Evolutionary conservation across 352 stramenopile species (phyloP), one percentile per base, ranked within the genome.

Genomic region (Phytophthora idaei): DNA sequence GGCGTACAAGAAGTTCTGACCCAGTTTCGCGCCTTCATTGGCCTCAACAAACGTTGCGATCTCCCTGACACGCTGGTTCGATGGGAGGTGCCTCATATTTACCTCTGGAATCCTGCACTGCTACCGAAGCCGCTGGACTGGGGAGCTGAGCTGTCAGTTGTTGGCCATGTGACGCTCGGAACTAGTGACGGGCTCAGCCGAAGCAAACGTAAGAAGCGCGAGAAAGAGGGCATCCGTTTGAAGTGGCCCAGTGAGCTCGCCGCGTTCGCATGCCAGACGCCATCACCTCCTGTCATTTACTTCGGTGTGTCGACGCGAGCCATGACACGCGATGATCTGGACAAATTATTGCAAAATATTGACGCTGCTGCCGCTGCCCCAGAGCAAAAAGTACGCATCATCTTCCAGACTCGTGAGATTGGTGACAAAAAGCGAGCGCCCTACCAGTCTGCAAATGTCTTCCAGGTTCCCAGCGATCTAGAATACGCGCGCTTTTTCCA

Each of bases 401-500:
- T 89, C 25, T 85, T 89, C 55, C 82, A 90, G 68, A 77, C 61
- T n/a, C 56, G 65, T 2, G 76, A 85, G 34, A 31, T 57, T 9
- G 17, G 37, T 21, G 47, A 58, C 51, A 67, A 65, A 14, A 34
- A 61, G 21, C 49, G 66, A 32, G 3, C 14, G 4, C 48, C 34
- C 6, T 66, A 67, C 51, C 55, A 56, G 41, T 73, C 61, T 36
- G 34, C 52, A 9, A 68, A 67, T 34, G 68, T 79, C 17, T 64
- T 69, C 28, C 57, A 77, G 39, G 53, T 79, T 32, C 29, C 58
- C 48, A 76, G 64, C 15, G 66, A 81, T 27, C 31, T 76, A n/a
- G 63, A 73, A 10, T 93, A 96, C 58, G 73, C 93, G 63, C 94
- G 86, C 61, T 61, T 98, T 14, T 80, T 98, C 45, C 81, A 72